Evolutionary conservation across 2,329 filamentous ascomycete species (phyloP).

Genomic region (Didymosphaeria variabile): DNA sequence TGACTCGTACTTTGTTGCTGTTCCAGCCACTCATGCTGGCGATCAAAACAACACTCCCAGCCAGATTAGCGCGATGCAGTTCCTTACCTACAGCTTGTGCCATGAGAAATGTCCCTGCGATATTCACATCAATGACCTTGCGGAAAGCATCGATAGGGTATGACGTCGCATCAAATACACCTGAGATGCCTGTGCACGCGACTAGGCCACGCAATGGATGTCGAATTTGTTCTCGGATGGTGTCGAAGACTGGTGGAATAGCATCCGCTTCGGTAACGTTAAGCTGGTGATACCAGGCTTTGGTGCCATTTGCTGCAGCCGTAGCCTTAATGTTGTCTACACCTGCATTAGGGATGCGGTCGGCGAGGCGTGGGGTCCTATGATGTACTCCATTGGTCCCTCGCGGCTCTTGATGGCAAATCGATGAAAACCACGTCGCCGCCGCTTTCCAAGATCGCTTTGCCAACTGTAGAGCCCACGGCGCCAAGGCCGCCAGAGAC

Average conservation of each 20-base stretch:
- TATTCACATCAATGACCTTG: slow-evolving; percentile 50
- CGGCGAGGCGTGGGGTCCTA: background rate
- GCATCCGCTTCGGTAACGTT: slow-evolving; percentile 33
- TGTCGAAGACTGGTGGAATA: slow-evolving; percentile 23
- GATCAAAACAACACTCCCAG: slow-evolving; percentile 50
- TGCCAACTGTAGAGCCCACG: slow-evolving; percentile 33
- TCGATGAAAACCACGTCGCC: slow-evolving; percentile 38
- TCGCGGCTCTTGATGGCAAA: slow-evolving; percentile 11
- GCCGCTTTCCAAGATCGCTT: slow-evolving; percentile 37
- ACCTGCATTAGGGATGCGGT: background rate
- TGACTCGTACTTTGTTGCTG: slow-evolving; percentile 33
- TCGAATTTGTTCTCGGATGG: slow-evolving; percentile 20
- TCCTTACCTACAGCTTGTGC: slow-evolving; percentile 44
- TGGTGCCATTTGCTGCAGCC: slow-evolving; percentile 20
- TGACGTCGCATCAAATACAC: slow-evolving; percentile 42
- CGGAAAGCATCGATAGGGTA: slow-evolving; percentile 46
- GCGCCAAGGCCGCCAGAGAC: slow-evolving; percentile 42
- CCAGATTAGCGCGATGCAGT: slow-evolving; percentile 39
- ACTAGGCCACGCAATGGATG: slow-evolving; percentile 38
- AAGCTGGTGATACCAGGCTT: slow-evolving; percentile 28
- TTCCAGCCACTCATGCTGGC: slow-evolving; percentile 50
- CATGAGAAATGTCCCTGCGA: slow-evolving; percentile 48
- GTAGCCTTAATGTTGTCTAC: slow-evolving; percentile 18
- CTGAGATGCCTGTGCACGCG: slow-evolving; percentile 40
- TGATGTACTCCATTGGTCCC: slow-evolving; percentile 21